Base-by-base conservation (phyloP, 2,329 filamentous ascomycete genomes). In the Paecilomyces niveus region DNA sequence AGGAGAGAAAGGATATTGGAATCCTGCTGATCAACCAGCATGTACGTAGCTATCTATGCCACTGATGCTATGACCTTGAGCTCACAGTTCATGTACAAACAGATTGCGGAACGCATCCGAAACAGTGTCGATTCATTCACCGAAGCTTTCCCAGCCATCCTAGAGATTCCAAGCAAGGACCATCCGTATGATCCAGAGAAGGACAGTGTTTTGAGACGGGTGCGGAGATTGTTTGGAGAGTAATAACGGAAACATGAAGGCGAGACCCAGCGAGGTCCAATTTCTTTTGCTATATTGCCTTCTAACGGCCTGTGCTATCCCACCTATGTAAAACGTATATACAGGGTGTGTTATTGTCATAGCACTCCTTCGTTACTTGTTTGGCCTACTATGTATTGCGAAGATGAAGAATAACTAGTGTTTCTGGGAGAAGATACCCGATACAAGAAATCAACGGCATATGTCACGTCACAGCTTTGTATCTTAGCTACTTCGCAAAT, bases 131-230 rank as follows among this genome's bases (percentile, higher is more conserved):
- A 99, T 75, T 86, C 85, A 39, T 97, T 96, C 77, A 93, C 91
- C 21, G 90, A 93, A 54, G 92, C 94, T 3, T 99, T 99, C 77
- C 94, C 94, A n/a, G 88, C 92, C 22, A 84, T 99, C 57, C 85
- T 99, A 59, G 94, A 99, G 76, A 97, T 99, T 61, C 94, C 94
- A 24, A 96, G 91, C 78, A 99, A 99, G 82, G 94, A 99, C 74
- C 94, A 99, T 74, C 94, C 94, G 1, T 99, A 99, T 72, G 93
- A 99, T 69, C 94, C 94, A 0, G 94, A 99, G 78, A 99, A 99
- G 81, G 94, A 99, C 75, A 97, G 93, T 71, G 93, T 99, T 51
- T 76, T 99, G 77, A 89, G 92, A 78, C 84, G 94, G 65, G 94
- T 99, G 64, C 80, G 85, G 72, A 85, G 87, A 68, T 70, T 90